Evolutionary conservation across 2,329 filamentous ascomycete genomes (phyloP), one percentile per base, ranked within the genome.

Genomic region (Cryphonectria parasitica): DNA sequence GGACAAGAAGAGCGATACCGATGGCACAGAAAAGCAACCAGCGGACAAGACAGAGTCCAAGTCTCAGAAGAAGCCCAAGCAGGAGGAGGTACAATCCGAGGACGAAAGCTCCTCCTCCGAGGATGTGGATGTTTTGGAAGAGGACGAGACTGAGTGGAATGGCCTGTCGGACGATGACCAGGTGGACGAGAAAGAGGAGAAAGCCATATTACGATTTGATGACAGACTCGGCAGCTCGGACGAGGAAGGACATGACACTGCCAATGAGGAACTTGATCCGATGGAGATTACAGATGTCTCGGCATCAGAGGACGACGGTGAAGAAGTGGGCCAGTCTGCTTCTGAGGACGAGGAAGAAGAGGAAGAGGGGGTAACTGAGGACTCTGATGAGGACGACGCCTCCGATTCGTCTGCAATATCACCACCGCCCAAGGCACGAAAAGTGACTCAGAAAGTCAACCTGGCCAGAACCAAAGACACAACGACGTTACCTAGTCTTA

Each of bases 401-500:
- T 69, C 58, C 28, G 73, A 69, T 28, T 70, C 70, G 1, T 68
- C 56, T 78, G 74, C 39, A 66, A 68, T 66, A 70, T 73, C 52
- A 34, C 74, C 63, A 61, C 74, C 34, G 28, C 64, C 36, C 61
- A 73, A 60, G 75, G 78, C 73, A 74, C 70, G 68, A 31, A 79
- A 64, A 75, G 79, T 71, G 77, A 78, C 65, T 71, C 71, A 74
- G 28, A 78, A 76, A 45, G 64, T 69, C 13, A 54, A 54, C 19
- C 71, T 74, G 65, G 66, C 69, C 71, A 69, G 73, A 58, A 39
- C 73, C 41, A 68, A 62, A 1, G 80, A 80, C 68, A 88, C 91
- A 0, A 88, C 88, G 0, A 94, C 94, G 77, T 82, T 96, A 1
- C 93, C 93, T 0, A 89, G 90, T 1, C 86, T 96, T 22, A 93